Evolutionary conservation across 2,329 filamentous ascomycete species (phyloP), one percentile per base, ranked within the genome.

Genomic region (Zasmidium citrigriseum): DNA sequence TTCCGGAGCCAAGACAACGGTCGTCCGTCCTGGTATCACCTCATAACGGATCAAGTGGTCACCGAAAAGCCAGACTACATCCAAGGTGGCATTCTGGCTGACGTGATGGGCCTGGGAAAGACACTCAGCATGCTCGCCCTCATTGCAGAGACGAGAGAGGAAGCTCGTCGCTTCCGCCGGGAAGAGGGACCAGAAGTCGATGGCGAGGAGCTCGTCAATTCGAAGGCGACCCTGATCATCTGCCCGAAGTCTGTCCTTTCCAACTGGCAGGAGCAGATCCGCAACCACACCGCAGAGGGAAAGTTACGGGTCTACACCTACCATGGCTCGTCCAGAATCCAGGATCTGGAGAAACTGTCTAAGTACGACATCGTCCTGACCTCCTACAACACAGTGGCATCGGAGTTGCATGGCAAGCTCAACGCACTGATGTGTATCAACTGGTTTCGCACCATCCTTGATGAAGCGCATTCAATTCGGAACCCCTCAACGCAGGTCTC

Each of bases 201-300:
- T 66, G 56, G 57, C 18, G 71, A 89, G n/a, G 75, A 77, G 20
- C 34, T 41, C 34, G 80, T 79, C 45, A 96, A 97, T 68, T 86
- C 85, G 4, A 89, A 86, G 69, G 86, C 90, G 0, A 98, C 95
- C 0, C 79, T 99, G 27, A 82, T 99, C 18, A 86, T 99, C 16
- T 96, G 90, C 57, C 95, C 95, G 1, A 82, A 97, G 2, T 96
- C 91, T 69, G 95, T 93, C 0, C 87, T 98, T 58, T 88, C 89
- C 23, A 99, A 98, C 69, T 99, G 95, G 95, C 89, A 93, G 67
- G 87, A 92, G 65, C 95, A 99, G 74, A 90, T 98, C 61, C 89
- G 89, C 67, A 83, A 89, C 58, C 95, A 99, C 73, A 80, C 96
- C 47, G 81, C 83, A 51, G 80, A 84, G 0, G 82, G 80, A 0